A percentile compares a stretch with the other conserved stretches of the same genome.
These are phyloP conservation scores for Leishmania lainsoni DNA, from an alignment of 208 protist genomes.

Conservation along the genomic window DNA sequence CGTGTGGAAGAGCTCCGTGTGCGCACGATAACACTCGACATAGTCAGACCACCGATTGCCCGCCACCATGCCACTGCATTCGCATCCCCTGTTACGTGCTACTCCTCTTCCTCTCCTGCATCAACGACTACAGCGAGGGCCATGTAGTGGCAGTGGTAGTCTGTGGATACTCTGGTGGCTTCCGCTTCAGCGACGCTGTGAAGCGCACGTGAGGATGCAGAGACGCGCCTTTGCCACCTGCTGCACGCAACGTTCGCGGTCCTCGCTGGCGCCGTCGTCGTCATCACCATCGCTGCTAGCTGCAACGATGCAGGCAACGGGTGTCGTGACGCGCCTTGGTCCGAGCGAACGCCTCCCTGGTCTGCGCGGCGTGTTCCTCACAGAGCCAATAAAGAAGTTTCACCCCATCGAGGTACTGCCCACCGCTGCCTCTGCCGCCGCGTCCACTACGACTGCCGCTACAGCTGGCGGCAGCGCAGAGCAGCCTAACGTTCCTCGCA, in stretches of 20 bases:
- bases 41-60: background rate
- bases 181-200: background rate
- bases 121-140: background rate
- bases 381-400: constrained; percentile 65
- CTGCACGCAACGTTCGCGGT: background rate
- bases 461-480: background rate
- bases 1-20: background rate
- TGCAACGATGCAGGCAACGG: constrained; percentile 1
- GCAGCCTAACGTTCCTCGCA: background rate
- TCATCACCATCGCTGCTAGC: background rate
- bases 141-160: background rate
- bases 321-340: constrained; percentile 49
- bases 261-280: background rate
- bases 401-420: constrained; percentile 67
- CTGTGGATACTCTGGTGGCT: background rate
- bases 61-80: background rate
- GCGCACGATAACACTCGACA: background rate
- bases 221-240: constrained; percentile 1
- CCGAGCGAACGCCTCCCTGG: constrained; percentile 57
- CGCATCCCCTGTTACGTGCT: background rate
- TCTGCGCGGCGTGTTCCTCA: constrained; percentile 61
- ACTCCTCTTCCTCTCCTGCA: background rate
- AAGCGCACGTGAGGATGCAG: background rate
- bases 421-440: constrained; percentile 2
- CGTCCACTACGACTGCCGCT: constrained; percentile 1